These are phyloP conservation scores for Porpolomopsis calyptriformis DNA, from an alignment of 768 basidiomycete genomes.

Conservation along the genomic window DNA sequence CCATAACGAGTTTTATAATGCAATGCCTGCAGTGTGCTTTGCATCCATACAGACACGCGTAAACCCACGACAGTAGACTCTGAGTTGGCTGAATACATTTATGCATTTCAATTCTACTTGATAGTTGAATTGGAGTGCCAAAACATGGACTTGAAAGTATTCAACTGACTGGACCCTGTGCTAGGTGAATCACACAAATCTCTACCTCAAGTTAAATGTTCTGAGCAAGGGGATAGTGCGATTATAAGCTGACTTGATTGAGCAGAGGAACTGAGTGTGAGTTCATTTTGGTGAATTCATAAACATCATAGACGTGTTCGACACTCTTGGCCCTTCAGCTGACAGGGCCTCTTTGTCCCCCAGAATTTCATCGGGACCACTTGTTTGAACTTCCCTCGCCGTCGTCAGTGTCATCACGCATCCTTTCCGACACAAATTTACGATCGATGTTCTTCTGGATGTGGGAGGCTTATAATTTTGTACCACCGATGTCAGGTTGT, in stretches of 20 bases:
- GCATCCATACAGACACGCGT: background rate
- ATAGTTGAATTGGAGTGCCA: too few species aligned
- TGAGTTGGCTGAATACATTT: too few species aligned
- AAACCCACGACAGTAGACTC: too few species aligned
- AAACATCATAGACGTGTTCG: slow-evolving; percentile 2
- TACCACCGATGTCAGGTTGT: slow-evolving; percentile 2
- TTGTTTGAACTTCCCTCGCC: background rate
- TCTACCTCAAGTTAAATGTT: background rate
- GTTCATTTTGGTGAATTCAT: background rate
- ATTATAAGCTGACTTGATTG: background rate
- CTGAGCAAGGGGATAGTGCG: slow-evolving; percentile 2
- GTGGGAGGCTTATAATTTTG: background rate
- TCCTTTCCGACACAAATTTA: background rate
- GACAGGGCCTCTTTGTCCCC: background rate
- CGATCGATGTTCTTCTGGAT: background rate
- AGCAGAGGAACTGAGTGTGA: background rate
- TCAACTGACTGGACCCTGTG: too few species aligned
- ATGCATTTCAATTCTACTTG: too few species aligned
- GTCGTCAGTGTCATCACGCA: too few species aligned
- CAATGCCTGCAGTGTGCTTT: background rate
- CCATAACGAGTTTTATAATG: background rate
- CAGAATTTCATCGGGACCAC: slow-evolving; percentile 1
- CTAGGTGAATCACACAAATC: too few species aligned
- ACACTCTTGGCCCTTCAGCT: background rate
- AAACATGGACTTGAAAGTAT: too few species aligned